Evolutionary conservation across 805 yeast species (phyloP).

Genomic region (Suhomyces faveliae): DNA sequence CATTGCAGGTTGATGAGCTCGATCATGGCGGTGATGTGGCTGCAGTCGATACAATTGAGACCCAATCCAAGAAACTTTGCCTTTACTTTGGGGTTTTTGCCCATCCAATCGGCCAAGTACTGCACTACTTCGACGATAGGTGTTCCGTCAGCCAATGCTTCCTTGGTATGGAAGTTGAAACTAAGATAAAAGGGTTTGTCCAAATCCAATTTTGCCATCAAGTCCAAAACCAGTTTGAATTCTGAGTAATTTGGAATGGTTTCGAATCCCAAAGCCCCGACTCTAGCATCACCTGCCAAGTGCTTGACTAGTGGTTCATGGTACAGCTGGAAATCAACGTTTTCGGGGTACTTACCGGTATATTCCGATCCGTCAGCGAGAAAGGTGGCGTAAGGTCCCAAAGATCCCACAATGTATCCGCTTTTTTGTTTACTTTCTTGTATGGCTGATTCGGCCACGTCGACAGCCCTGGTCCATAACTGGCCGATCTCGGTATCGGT

Average conservation of each 20-base stretch:
- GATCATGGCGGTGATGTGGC: constrained; percentile 41
- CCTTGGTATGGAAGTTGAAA: constrained; percentile 26
- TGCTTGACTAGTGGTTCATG: constrained; percentile 46
- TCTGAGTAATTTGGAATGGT: constrained; percentile 59
- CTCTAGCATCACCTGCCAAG: constrained; percentile 35
- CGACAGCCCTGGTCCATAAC: constrained; percentile 25
- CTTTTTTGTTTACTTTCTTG: no score
- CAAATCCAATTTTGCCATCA: no score
- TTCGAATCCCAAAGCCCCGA: constrained; percentile 65
- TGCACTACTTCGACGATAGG: constrained; percentile 20
- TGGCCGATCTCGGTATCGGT: constrained; percentile 14
- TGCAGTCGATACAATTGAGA: constrained; percentile 62
- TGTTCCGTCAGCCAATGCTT: constrained; percentile 33
- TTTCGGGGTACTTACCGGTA: constrained; percentile 58
- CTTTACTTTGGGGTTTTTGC: constrained; percentile 10
- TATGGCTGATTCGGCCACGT: constrained; percentile 22
- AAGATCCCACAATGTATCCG: constrained; percentile 51
- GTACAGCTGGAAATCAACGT: constrained; percentile 42
- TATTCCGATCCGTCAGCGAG: constrained; percentile 70
- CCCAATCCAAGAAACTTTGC: constrained; percentile 53
- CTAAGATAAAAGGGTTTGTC: constrained; percentile 40
- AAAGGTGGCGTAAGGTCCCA: constrained; percentile 79
- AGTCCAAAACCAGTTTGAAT: constrained; percentile 18
- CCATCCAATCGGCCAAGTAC: constrained; percentile 14
- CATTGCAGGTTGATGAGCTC: constrained; percentile 20